Percentiles rank a stretch among this genome's conserved stretches.
Conservation (phyloP, 768 basidiomycete species). For the Xerocomus brunneocitrinus region DNA sequence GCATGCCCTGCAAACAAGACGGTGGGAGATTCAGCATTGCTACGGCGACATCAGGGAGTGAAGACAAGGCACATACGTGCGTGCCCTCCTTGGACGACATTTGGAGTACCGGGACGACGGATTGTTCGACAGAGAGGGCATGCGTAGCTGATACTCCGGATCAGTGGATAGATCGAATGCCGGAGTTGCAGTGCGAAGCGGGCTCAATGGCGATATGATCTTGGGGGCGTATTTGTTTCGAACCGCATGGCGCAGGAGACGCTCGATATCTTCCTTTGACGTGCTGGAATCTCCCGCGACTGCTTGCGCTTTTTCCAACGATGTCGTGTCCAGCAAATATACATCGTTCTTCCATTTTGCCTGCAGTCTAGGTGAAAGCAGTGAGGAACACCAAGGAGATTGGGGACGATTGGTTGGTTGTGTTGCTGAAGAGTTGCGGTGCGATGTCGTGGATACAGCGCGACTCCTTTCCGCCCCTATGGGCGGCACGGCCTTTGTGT, state of each 20-base stretch:
- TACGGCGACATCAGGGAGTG: not conserved
- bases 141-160: slow-evolving; percentile 14
- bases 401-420: not conserved
- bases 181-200: slow-evolving; percentile 22
- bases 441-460: slow-evolving; percentile 16
- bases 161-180: slow-evolving; percentile 13
- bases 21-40: slow-evolving; percentile 1
- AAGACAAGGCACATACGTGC: slow-evolving; percentile 23
- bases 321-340: not conserved
- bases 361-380: slow-evolving; percentile 2
- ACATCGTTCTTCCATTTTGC: slow-evolving; percentile 3
- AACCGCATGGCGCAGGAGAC: slow-evolving; percentile 23
- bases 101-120: slow-evolving; percentile 22
- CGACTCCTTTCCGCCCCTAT: slow-evolving; percentile 31
- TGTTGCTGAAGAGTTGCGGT: slow-evolving; percentile 1
- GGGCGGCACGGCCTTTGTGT: slow-evolving; percentile 19
- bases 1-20: slow-evolving; percentile 17
- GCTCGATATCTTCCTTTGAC: slow-evolving; percentile 20
- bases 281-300: not conserved
- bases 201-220: slow-evolving; percentile 29
- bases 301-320: not conserved
- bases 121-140: slow-evolving; percentile 19
- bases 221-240: slow-evolving; percentile 26
- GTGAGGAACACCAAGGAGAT: slow-evolving; percentile 9
- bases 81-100: slow-evolving; percentile 13